Conservation (phyloP, 75 land plant genomes). For the Selaginella moellendorffii region DNA sequence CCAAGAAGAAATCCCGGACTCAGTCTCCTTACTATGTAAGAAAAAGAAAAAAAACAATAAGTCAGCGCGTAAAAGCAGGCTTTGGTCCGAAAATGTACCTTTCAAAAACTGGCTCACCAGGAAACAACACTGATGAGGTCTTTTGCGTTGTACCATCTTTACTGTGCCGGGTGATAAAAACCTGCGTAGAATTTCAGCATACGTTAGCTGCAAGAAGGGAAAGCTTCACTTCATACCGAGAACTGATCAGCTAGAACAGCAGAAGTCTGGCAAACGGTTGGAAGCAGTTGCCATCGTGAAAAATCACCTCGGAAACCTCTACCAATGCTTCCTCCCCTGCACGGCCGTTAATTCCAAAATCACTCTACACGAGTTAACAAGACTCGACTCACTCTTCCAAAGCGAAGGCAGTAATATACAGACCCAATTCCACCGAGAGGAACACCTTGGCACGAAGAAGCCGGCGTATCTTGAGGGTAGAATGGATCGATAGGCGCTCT, state of each 20-base stretch:
- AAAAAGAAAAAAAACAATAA: background rate
- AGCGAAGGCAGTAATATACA: conserved; percentile 15
- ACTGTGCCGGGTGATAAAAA: conserved; percentile 66
- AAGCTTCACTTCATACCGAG: conserved; percentile 96
- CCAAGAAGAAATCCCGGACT: conserved; percentile 73
- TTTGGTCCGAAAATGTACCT: background rate
- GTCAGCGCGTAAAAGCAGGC: background rate
- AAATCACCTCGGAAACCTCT: conserved; percentile 96
- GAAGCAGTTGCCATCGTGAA: conserved; percentile 73
- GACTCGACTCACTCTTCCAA: background rate
- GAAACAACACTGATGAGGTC: conserved; percentile 77
- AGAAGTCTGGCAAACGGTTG: conserved; percentile 65
- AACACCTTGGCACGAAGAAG: conserved; percentile 94
- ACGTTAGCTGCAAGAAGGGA: too few species aligned
- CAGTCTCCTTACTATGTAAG: conserved; percentile 42
- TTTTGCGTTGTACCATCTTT: conserved; percentile 50
- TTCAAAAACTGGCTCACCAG: conserved; percentile 54
- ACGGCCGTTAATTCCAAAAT: background rate
- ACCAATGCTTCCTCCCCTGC: conserved; percentile 93
- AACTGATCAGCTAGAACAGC: conserved; percentile 89
- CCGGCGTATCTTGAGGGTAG: conserved; percentile 40
- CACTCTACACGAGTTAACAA: background rate
- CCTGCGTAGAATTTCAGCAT: conserved; percentile 57
- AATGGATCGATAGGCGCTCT: conserved; percentile 92
- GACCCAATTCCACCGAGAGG: conserved; percentile 99